These are phyloP conservation scores for Peniophora sp. DNA, from an alignment of 1,284 basidiomycete genomes.

Conservation along the genomic window DNA sequence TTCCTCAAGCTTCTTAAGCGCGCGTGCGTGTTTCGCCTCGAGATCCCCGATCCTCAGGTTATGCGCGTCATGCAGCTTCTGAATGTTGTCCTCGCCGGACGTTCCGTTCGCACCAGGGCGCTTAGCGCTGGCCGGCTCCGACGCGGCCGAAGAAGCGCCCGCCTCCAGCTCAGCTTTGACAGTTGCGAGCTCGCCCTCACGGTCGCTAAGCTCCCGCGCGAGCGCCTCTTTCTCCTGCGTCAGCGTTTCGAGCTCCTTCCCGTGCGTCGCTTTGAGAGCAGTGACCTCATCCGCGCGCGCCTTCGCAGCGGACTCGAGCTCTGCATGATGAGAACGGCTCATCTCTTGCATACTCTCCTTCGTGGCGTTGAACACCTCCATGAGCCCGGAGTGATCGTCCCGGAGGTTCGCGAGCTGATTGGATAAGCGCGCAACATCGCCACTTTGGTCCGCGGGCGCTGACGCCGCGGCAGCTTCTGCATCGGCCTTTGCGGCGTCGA, in stretches of 20 bases:
- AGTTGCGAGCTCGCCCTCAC: slow-evolving; percentile 69
- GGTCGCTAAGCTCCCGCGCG: slow-evolving; percentile 51
- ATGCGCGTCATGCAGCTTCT: slow-evolving; percentile 70
- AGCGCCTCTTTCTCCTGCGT: slow-evolving; percentile 53
- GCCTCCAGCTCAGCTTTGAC: slow-evolving; percentile 45
- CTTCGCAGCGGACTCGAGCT: slow-evolving; percentile 66
- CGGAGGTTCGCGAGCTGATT: slow-evolving; percentile 51
- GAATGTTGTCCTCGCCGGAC: slow-evolving; percentile 60
- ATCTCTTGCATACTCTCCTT: slow-evolving; percentile 65
- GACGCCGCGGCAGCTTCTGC: slow-evolving; percentile 29
- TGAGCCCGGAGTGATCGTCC: slow-evolving; percentile 55
- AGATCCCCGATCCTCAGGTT: slow-evolving; percentile 75
- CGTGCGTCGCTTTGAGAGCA: slow-evolving; percentile 48
- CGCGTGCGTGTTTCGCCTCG: slow-evolving; percentile 62
- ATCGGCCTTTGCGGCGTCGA: slow-evolving; percentile 46
- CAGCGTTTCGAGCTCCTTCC: slow-evolving; percentile 47
- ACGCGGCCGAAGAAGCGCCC: slow-evolving; percentile 38
- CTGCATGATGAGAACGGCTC: slow-evolving; percentile 56
- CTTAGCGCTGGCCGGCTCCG: slow-evolving; percentile 28
- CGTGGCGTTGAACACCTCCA: slow-evolving; percentile 53
- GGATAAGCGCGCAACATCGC: slow-evolving; percentile 46
- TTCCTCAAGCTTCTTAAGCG: slow-evolving; percentile 45
- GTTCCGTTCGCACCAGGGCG: slow-evolving; percentile 33
- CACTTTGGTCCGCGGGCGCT: slow-evolving; percentile 39
- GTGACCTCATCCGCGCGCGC: slow-evolving; percentile 61